phyloP scores from a whole-genome alignment of 116 monocot species.

The Posidonia oceanica region DNA sequence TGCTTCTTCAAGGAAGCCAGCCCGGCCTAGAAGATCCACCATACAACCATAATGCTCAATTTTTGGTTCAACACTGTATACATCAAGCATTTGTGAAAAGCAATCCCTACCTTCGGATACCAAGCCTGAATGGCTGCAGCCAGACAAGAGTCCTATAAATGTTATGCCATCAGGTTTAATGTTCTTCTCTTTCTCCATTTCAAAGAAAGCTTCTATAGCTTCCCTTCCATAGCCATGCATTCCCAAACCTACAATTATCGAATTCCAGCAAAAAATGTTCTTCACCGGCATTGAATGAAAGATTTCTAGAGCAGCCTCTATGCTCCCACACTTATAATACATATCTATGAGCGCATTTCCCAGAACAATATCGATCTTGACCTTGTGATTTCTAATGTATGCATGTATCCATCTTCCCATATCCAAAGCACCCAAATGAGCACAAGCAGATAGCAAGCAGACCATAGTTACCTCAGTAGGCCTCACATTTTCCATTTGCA shows the following conservation, averaged over 20 bases:
- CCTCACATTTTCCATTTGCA: slow-evolving; percentile 32
- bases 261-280: slow-evolving; percentile 55
- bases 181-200: slow-evolving; percentile 23
- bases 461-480: slow-evolving; percentile 52
- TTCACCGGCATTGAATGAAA: slow-evolving; percentile 30
- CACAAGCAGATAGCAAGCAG: slow-evolving; percentile 46
- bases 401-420: slow-evolving; percentile 63
- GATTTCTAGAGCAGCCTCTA: slow-evolving; percentile 33
- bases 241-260: slow-evolving; percentile 42
- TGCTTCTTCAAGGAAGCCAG: slow-evolving; percentile 45
- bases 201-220: slow-evolving; percentile 32
- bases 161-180: slow-evolving; percentile 47
- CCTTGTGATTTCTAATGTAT: slow-evolving; percentile 30
- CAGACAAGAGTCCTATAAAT: slow-evolving; percentile 53
- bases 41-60: slow-evolving; percentile 67
- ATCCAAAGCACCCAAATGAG: slow-evolving; percentile 48
- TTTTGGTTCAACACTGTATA: slow-evolving; percentile 31
- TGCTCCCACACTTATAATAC: slow-evolving; percentile 61
- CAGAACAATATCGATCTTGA: slow-evolving; percentile 38
- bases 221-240: slow-evolving; percentile 41
- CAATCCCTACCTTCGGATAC: slow-evolving; percentile 32
- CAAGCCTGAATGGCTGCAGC: slow-evolving; percentile 52
- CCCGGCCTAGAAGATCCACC: slow-evolving; percentile 56
- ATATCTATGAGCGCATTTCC: slow-evolving; percentile 60
- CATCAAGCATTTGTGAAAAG: slow-evolving; percentile 31